phyloP scores from a whole-genome alignment of 192 early-diverging fungal genomes.

The Entomortierella lignicola region DNA sequence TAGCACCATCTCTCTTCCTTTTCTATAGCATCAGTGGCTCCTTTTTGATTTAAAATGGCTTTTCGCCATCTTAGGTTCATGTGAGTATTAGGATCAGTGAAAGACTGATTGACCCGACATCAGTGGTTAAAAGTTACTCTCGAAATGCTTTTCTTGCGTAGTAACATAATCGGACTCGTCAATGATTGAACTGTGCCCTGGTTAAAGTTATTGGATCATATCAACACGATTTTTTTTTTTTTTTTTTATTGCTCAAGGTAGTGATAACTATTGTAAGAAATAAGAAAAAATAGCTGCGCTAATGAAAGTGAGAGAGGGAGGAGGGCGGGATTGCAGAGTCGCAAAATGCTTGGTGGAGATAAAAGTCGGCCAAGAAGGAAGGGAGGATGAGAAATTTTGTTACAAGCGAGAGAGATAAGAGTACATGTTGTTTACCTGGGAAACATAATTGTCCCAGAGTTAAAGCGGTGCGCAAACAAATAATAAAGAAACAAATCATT shows the following conservation, averaged over 20 bases:
- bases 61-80: background rate
- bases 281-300: background rate
- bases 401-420: background rate
- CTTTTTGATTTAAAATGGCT: too few relatives aligned
- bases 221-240: background rate
- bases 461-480: conserved; percentile 7
- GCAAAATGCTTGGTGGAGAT: background rate
- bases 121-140: too few relatives aligned
- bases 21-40: too few relatives aligned
- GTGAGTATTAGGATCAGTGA: too few relatives aligned
- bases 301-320: background rate
- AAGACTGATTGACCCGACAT: too few relatives aligned
- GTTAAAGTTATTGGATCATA: too few relatives aligned
- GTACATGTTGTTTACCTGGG: conserved; percentile 21
- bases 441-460: conserved; percentile 39
- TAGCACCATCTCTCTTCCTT: too few relatives aligned
- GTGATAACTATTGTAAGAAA: background rate
- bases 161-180: too few relatives aligned
- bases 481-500: conserved; percentile 13
- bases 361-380: background rate
- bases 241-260: background rate
- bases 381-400: background rate
- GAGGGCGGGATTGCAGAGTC: background rate
- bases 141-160: too few relatives aligned
- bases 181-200: too few relatives aligned